These are phyloP conservation scores for Blastobotrys niveus DNA, from an alignment of 1,139 yeast genomes.

Conservation along the genomic window DNA sequence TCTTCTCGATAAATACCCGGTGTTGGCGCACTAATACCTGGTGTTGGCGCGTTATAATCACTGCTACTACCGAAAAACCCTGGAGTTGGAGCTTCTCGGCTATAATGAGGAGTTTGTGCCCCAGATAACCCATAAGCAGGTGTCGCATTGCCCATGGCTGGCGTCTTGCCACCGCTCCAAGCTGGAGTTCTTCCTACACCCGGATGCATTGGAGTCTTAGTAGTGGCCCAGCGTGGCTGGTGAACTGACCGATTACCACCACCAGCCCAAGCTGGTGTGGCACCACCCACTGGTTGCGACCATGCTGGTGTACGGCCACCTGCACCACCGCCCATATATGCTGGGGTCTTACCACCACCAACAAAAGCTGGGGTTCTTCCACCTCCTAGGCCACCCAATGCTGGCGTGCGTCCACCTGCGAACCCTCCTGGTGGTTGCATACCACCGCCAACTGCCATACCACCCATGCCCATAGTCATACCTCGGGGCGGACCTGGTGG, in stretches of 20 bases:
- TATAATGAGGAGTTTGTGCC: conserved; percentile 43
- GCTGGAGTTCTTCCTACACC: conserved; percentile 40
- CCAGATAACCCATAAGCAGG: conserved; percentile 42
- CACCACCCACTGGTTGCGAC: conserved; percentile 46
- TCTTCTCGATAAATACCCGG: conserved; percentile 41
- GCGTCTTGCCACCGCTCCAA: conserved; percentile 41
- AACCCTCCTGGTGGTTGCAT: conserved; percentile 9
- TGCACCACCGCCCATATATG: conserved; percentile 47
- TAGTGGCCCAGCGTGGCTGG: conserved; percentile 37
- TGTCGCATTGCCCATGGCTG: conserved; percentile 36
- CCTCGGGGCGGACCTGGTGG: conserved; percentile 7
- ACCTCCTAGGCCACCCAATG: conserved; percentile 28
- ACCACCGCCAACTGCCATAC: conserved; percentile 2
- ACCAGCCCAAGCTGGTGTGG: conserved; percentile 43
- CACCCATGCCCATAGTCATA: too few relatives aligned
- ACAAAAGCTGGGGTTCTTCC: conserved; percentile 43
- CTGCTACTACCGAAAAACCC: conserved; percentile 36
- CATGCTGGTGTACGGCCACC: conserved; percentile 43
- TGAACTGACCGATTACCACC: conserved; percentile 17
- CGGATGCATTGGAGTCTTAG: conserved; percentile 47
- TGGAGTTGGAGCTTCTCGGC: conserved; percentile 43
- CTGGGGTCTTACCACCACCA: conserved; percentile 39
- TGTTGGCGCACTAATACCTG: conserved; percentile 41
- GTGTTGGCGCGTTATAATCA: conserved; percentile 37
- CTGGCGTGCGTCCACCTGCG: conserved; percentile 26